Evolutionary conservation across 441 rosid species (phyloP), one percentile per base, ranked within the genome.

Genomic region (Populus hybrid): DNA sequence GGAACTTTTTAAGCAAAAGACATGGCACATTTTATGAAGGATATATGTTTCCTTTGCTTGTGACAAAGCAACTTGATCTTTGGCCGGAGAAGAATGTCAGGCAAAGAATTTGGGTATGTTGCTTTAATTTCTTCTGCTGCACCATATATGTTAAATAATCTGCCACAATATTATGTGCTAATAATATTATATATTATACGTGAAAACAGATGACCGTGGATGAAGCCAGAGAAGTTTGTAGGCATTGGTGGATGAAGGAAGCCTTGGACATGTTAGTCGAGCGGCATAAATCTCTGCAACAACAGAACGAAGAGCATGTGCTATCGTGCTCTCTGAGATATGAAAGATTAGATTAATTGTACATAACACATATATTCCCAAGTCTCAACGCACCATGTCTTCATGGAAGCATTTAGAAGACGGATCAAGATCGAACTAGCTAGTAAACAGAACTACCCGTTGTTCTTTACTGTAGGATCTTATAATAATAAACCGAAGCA

Each of bases 201-300:
- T 42, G 20, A 34, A 28, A 64, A 24, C 84, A 94, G 98, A 84
- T 93, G 94, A 80, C 77, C 2, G 89, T 87, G 73, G 86, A 65
- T 0, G 94, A 92, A 78, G 99, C 97, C 1, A 89, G 94, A 80
- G 91, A 95, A 80, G 93, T 76, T 5, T 95, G 99, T 75, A 89
- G 91, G 74, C 95, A 93, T 81, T 87, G 92, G 97, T 95, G 98
- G 99, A 95, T 95, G 99, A 93, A 90, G 81, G 98, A 95, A 87
- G 99, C 99, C 12, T 76, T 95, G 81, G 94, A 92, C 80, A 85
- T 83, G 64, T 78, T 94, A 46, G 93, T 91, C 35, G 75, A 75
- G 68, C 76, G 97, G 72, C 85, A 87, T 68, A 77, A 67, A 1
- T 86, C 81, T 59, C 26, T 11, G 18, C 40, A 73, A 77, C 71